Conservation (phyloP, 129 eudicot species). For the Kitagawia praeruptora region DNA sequence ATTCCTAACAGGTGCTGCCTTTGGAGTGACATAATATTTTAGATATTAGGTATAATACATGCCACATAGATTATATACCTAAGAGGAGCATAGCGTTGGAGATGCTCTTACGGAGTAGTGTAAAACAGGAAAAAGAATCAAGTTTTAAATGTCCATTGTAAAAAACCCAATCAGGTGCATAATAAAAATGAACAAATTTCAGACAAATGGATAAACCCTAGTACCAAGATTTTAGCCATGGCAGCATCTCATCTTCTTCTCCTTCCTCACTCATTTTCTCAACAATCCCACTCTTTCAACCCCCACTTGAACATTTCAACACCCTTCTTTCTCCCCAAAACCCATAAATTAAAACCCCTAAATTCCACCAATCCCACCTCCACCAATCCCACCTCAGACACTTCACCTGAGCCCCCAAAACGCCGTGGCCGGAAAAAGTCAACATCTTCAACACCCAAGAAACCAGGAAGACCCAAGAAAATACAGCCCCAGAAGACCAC, state of each 20-base stretch:
- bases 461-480: slow-evolving; percentile 19
- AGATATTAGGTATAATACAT: no score
- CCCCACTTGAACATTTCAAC: slow-evolving; percentile 10
- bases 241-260: slow-evolving; percentile 35
- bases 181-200: neutral
- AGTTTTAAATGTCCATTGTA: no score
- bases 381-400: slow-evolving; percentile 20
- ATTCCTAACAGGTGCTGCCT: no score
- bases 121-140: no score
- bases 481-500: slow-evolving; percentile 10
- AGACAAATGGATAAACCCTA: slow-evolving; percentile 41
- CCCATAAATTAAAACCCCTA: slow-evolving; percentile 18
- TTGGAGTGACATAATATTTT: no score
- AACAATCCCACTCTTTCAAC: slow-evolving; percentile 3
- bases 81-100: no score
- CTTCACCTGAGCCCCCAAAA: slow-evolving; percentile 22
- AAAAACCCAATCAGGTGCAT: neutral
- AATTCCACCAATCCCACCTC: slow-evolving; percentile 28
- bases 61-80: no score
- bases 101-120: no score
- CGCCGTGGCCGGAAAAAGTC: slow-evolving; percentile 57
- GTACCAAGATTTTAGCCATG: slow-evolving; percentile 19
- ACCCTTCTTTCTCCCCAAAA: slow-evolving; percentile 13
- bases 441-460: slow-evolving; percentile 16
- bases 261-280: slow-evolving; percentile 10